phyloP scores from a whole-genome alignment of 768 basidiomycete species.

The Xerocomus potaroensis region DNA sequence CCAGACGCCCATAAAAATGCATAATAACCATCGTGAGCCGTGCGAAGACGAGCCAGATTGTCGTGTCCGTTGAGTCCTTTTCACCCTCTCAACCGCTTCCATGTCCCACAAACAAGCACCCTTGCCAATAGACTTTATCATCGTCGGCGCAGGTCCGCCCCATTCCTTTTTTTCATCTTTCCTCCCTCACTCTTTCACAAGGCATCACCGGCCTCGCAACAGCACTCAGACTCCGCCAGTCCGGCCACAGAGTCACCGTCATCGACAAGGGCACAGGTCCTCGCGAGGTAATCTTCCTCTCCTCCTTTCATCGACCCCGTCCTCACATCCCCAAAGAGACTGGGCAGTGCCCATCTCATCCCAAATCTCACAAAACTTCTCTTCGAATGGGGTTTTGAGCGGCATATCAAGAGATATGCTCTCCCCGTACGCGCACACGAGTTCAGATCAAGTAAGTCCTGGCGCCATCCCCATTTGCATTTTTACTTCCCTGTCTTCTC shows the following conservation, averaged over 20 bases:
- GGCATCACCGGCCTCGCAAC: conserved; percentile 54
- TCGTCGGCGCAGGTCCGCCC: conserved; percentile 28
- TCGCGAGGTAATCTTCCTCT: conserved; percentile 30
- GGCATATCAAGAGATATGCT: conserved; percentile 37
- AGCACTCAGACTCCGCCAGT: conserved; percentile 51
- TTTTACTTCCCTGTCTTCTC: too few species aligned
- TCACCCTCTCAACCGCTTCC: not conserved
- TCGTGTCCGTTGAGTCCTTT: too few species aligned
- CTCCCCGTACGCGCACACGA: conserved; percentile 20
- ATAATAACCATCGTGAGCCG: too few species aligned
- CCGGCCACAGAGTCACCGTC: conserved; percentile 58
- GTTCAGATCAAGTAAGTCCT: conserved; percentile 23
- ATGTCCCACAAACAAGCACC: conserved; percentile 24
- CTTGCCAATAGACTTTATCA: conserved; percentile 29
- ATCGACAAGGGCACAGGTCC: conserved; percentile 49
- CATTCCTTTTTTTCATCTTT: not conserved
- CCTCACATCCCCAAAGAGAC: conserved; percentile 24
- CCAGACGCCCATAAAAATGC: too few species aligned
- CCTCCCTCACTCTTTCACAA: not conserved
- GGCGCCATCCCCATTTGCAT: not conserved
- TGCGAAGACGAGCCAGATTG: not conserved
- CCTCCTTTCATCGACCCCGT: not conserved
- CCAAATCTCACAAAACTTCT: conserved; percentile 59
- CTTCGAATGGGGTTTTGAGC: conserved; percentile 51
- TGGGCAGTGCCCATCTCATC: conserved; percentile 45